Evolutionary conservation across 345 rosid genomes (phyloP).

Genomic region (Pugionium cornutum): DNA sequence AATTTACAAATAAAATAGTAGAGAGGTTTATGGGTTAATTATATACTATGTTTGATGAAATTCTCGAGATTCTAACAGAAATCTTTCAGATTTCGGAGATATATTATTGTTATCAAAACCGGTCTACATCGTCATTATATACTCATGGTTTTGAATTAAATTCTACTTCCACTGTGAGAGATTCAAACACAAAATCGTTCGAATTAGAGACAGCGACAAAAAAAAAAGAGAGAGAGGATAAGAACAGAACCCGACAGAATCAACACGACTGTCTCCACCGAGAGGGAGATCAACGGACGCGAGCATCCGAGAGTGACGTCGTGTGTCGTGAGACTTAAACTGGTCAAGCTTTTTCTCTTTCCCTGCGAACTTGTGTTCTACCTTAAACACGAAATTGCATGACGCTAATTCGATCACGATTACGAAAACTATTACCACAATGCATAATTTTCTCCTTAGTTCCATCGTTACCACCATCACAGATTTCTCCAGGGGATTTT

Average conservation of each 20-base stretch:
- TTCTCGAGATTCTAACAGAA: too few relatives aligned
- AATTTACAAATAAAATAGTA: too few relatives aligned
- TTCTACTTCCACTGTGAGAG: not conserved
- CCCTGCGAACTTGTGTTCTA: conserved; percentile 66
- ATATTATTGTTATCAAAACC: too few relatives aligned
- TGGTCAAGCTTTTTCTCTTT: conserved; percentile 46
- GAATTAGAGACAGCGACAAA: not conserved
- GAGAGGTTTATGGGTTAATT: too few relatives aligned
- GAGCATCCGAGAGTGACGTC: conserved; percentile 71
- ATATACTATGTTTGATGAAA: too few relatives aligned
- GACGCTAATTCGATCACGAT: conserved; percentile 36
- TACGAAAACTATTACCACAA: conserved; percentile 35
- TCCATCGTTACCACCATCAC: conserved; percentile 37
- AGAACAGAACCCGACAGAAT: conserved; percentile 62
- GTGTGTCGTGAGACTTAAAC: conserved; percentile 62
- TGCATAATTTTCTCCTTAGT: conserved; percentile 37
- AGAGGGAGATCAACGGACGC: conserved; percentile 59
- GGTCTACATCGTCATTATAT: not conserved
- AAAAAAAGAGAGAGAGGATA: not conserved
- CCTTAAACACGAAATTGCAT: conserved; percentile 57
- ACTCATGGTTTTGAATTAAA: not conserved
- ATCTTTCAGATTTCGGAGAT: too few relatives aligned
- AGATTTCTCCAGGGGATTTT: not conserved
- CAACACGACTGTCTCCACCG: conserved; percentile 83
- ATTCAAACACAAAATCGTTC: not conserved